phyloP scores from a whole-genome alignment of 345 rosid species.

The Salix udensis region DNA sequence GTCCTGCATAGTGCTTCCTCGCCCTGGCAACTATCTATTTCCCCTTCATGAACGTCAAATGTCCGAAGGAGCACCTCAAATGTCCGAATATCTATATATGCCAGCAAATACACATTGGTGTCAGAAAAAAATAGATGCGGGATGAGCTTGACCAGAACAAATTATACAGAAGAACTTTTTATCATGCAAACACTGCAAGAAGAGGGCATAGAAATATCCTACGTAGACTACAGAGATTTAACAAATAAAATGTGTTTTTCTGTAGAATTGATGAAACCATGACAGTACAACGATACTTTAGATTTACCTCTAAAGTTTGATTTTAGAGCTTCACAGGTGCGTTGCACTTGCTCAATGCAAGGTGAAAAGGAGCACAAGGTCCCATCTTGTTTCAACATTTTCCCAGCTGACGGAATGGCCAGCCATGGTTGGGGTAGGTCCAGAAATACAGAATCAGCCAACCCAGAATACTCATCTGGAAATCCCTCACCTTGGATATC shows the following conservation, averaged over 20 bases:
- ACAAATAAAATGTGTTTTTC: no score
- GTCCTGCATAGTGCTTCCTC: slow-evolving; percentile 32
- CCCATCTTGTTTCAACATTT: slow-evolving; percentile 84
- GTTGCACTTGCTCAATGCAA: slow-evolving; percentile 95
- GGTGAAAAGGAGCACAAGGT: slow-evolving; percentile 88
- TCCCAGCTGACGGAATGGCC: slow-evolving; percentile 66
- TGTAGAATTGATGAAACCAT: no score
- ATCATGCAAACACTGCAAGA: no score
- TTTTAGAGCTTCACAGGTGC: slow-evolving; percentile 69
- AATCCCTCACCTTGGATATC: slow-evolving; percentile 92
- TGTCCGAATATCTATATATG: slow-evolving; percentile 66
- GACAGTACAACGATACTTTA: no score
- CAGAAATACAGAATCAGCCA: slow-evolving; percentile 70
- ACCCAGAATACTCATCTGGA: slow-evolving; percentile 58
- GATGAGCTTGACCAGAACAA: no score
- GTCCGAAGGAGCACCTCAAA: slow-evolving; percentile 80
- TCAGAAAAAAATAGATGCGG: not conserved
- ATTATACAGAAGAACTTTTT: no score
- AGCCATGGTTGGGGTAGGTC: slow-evolving; percentile 92
- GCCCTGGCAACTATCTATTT: slow-evolving; percentile 28
- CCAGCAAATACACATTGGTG: slow-evolving; percentile 7
- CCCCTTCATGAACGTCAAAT: slow-evolving; percentile 76
- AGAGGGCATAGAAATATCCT: no score
- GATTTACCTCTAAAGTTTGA: slow-evolving; percentile 63
- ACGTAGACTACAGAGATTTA: no score